Evolutionary conservation across 2,329 filamentous ascomycete species (phyloP).

Genomic region (Phialocephala subalpina): DNA sequence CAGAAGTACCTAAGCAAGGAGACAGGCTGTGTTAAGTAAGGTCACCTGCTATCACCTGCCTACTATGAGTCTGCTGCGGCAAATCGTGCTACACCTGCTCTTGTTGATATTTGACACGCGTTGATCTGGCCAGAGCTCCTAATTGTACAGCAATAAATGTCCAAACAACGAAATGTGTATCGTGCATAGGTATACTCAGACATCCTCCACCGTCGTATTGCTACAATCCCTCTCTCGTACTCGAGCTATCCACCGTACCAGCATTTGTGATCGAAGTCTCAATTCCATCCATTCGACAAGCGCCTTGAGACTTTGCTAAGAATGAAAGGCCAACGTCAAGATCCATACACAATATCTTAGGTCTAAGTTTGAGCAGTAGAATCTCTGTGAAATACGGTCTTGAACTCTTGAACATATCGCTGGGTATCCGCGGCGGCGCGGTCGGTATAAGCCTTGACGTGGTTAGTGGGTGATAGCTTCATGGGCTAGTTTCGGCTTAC

Average conservation of each 20-base stretch:
- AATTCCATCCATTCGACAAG: not conserved
- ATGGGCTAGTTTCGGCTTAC: conserved; percentile 21
- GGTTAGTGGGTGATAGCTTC: conserved; percentile 4
- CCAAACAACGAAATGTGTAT: not conserved
- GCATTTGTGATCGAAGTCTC: not conserved
- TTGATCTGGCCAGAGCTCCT: not conserved
- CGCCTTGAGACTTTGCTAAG: not conserved
- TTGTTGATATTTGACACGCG: not conserved
- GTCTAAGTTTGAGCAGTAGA: not conserved
- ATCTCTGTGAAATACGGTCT: conserved; percentile 37
- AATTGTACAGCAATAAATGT: conserved; percentile 5
- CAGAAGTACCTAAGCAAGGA: not conserved
- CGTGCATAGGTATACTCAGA: conserved; percentile 9
- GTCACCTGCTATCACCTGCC: too few species aligned
- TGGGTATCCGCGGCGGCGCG: conserved; percentile 33
- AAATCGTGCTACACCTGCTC: not conserved
- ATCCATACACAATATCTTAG: not conserved
- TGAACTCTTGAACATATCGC: conserved; percentile 43
- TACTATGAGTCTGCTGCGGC: not conserved
- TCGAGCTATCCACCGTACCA: not conserved
- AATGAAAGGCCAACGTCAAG: not conserved
- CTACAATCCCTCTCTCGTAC: not conserved
- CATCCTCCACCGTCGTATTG: conserved; percentile 9
- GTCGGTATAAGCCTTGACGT: conserved; percentile 42
- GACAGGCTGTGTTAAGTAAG: not conserved